These are phyloP conservation scores for Dactylellina sp. DNA, from an alignment of 2,329 filamentous ascomycete species.

Conservation along the genomic window DNA sequence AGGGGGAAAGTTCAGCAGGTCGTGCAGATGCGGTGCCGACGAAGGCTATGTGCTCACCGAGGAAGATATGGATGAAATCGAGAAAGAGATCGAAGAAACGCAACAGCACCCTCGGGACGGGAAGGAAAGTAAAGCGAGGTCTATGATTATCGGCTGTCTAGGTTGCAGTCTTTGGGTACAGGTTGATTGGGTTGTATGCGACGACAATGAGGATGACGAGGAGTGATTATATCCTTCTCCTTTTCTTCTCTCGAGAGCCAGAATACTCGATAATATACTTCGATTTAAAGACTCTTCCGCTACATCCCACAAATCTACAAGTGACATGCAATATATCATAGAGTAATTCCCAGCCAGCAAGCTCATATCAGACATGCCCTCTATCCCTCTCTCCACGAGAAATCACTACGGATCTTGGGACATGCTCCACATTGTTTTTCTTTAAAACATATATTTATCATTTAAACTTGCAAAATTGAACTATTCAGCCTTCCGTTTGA, in stretches of 20 bases:
- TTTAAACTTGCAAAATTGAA: conserved; percentile 50
- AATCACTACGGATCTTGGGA: conserved; percentile 30
- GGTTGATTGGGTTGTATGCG: conserved; percentile 73
- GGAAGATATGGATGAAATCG: conserved; percentile 72
- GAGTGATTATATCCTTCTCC: conserved; percentile 45
- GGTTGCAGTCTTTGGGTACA: conserved; percentile 76
- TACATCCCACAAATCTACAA: not conserved
- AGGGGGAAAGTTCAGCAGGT: conserved; percentile 67
- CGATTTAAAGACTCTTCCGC: not conserved
- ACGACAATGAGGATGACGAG: conserved; percentile 57
- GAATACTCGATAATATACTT: not conserved
- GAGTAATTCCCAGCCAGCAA: conserved; percentile 5
- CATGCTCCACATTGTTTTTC: conserved; percentile 25
- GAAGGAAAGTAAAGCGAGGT: conserved; percentile 20
- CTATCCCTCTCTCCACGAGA: conserved; percentile 1
- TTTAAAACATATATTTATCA: conserved; percentile 12
- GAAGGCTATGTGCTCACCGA: conserved; percentile 72
- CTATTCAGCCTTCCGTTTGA: conserved; percentile 52
- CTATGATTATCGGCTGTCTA: conserved; percentile 72
- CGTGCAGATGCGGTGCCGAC: conserved; percentile 74
- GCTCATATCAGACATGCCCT: conserved; percentile 18
- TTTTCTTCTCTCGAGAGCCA: not conserved
- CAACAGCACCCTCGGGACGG: conserved; percentile 1
- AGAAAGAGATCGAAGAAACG: conserved; percentile 63
- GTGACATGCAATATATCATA: not conserved